phyloP scores from a whole-genome alignment of 2,329 filamentous ascomycete genomes.

The Didymella keratinophila region DNA sequence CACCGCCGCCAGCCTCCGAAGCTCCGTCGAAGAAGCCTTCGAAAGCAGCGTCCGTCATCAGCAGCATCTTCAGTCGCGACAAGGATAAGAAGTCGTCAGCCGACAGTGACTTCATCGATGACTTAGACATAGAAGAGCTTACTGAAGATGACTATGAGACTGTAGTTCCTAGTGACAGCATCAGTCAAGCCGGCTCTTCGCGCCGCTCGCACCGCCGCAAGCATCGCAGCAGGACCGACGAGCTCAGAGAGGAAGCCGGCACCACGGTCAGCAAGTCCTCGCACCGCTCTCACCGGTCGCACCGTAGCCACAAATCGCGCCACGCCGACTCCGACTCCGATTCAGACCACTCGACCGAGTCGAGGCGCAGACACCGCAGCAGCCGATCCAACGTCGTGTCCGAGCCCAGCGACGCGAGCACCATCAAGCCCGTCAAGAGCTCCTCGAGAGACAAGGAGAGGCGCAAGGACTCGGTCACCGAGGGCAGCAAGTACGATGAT shows the following conservation, averaged over 20 bases:
- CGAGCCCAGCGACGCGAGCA: conserved; percentile 48
- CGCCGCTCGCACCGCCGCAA: conserved; percentile 42
- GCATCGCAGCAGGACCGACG: conserved; percentile 29
- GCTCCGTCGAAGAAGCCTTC: conserved; percentile 32
- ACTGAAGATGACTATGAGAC: conserved; percentile 53
- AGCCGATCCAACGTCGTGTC: conserved; percentile 36
- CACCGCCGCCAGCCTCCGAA: conserved; percentile 34
- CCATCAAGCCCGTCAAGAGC: conserved; percentile 39
- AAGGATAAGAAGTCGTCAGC: conserved; percentile 38
- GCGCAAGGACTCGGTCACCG: conserved; percentile 45
- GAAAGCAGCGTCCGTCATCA: conserved; percentile 45
- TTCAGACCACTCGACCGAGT: conserved; percentile 32
- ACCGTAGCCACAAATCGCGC: conserved; percentile 38
- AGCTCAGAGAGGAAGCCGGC: conserved; percentile 25
- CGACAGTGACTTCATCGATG: conserved; percentile 47
- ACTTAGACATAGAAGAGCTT: conserved; percentile 46
- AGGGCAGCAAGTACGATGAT: conserved; percentile 39
- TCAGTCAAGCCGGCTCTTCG: conserved; percentile 51
- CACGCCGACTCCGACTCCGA: conserved; percentile 12
- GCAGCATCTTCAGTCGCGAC: conserved; percentile 49
- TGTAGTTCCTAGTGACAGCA: conserved; percentile 58
- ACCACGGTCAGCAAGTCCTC: conserved; percentile 42
- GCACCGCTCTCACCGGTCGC: conserved; percentile 35
- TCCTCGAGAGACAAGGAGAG: conserved; percentile 21
- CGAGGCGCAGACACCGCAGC: conserved; percentile 30